Evolutionary conservation across 2,329 filamentous ascomycete genomes (phyloP), one percentile per base, ranked within the genome.

Genomic region (Fusarium denticulatum): DNA sequence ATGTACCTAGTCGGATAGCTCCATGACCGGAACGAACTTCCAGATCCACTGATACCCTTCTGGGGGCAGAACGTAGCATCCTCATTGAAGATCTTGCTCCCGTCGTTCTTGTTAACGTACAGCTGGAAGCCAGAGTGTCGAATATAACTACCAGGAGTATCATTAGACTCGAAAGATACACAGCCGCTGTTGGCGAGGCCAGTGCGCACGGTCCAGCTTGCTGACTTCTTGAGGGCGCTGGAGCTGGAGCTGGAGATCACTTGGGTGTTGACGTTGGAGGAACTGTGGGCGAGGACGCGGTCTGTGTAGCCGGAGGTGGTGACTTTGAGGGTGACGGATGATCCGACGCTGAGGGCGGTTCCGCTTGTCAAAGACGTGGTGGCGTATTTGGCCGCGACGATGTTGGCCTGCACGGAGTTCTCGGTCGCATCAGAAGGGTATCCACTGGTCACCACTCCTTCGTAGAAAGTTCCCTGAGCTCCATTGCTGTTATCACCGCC

Each of bases 51-150:
- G 9, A 71, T 26, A 1, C 69, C 69, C 26, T 56, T 52, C 57
- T 71, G 69, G 1, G 69, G 64, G 39, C 69, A 71, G 11, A 71
- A 71, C 0, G 69, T 71, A 26, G 69, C 69, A 30, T 72, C 68
- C 37, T 71, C 69, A 3, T 47, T 42, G 14, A 71, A 71, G 7
- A n/a, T 26, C 22, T 71, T 71, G 16, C 28, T 69, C 3, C 69
- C 58, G 2, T 72, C 69, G 1, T 39, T 37, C 13, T 36, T 34
- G 30, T 64, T 64, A 0, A 71, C 40, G 0, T 50, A 43, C 3
- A 71, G 24, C 9, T 10, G 15, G 26, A 71, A 71, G 14, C 40
- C 18, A 13, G 36, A 58, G 11, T 71, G 69, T 1, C 69, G 28
- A 26, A 71, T 49, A 18, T 42, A 71, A 22, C 64, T 71, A 10